Conservation (phyloP, 805 yeast species). For the Ogataea siamensis region DNA sequence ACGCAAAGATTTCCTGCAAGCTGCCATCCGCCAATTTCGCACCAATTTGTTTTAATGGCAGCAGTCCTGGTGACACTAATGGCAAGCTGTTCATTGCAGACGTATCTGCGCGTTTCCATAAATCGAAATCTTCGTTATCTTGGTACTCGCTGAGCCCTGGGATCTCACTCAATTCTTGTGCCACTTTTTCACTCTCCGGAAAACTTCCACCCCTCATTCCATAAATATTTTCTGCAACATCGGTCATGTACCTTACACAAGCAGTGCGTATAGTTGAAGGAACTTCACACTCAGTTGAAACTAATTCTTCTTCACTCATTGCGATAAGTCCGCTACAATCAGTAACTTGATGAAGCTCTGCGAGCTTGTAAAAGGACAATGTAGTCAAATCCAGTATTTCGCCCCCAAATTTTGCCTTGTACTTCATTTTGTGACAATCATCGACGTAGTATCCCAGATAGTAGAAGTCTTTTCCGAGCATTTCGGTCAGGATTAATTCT, state of each 20-base stretch:
- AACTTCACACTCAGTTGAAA: constrained; percentile 4
- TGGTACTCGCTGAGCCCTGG: constrained; percentile 15
- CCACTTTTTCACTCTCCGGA: constrained; percentile 10
- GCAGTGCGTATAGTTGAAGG: not conserved
- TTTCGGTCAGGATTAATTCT: constrained; percentile 57
- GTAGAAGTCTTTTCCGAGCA: constrained; percentile 53
- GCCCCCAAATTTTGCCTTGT: constrained; percentile 78
- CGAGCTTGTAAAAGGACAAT: constrained; percentile 41
- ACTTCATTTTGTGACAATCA: constrained; percentile 79
- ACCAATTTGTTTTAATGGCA: constrained; percentile 47
- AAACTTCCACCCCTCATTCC: constrained; percentile 36
- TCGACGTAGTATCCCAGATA: constrained; percentile 80
- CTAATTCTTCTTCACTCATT: constrained; percentile 5
- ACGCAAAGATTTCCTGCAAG: constrained; percentile 11
- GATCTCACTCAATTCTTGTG: constrained; percentile 2
- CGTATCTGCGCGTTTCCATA: constrained; percentile 12
- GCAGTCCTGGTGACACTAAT: constrained; percentile 47
- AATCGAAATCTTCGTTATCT: constrained; percentile 17
- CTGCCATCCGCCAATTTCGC: constrained; percentile 34
- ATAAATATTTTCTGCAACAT: constrained; percentile 39
- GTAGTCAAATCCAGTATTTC: constrained; percentile 59
- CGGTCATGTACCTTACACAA: constrained; percentile 3
- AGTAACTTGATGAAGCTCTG: constrained; percentile 28
- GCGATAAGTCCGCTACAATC: constrained; percentile 27
- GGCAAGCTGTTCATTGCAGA: constrained; percentile 33